phyloP scores from a whole-genome alignment of 495 filamentous ascomycete genomes.

The Hypoxylon fuscum region DNA sequence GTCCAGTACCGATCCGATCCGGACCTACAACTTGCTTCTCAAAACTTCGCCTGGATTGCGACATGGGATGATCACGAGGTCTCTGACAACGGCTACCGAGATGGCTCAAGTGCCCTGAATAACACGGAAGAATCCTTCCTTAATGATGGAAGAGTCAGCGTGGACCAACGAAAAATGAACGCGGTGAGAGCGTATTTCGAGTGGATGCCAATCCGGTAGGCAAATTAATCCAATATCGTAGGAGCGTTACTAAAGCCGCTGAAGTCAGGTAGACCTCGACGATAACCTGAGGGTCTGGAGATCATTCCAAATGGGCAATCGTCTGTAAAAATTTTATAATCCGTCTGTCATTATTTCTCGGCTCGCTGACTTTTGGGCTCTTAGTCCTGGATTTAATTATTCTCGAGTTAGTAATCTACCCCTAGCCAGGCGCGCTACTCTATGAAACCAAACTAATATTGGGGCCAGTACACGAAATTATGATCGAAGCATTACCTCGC shows the following conservation, averaged over 20 bases:
- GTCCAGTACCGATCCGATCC: slow-evolving; percentile 65
- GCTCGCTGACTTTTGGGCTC: slow-evolving; percentile 4
- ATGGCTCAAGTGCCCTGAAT: slow-evolving; percentile 62
- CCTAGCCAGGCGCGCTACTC: no score
- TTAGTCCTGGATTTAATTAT: slow-evolving; percentile 69
- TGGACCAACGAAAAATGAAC: slow-evolving; percentile 74
- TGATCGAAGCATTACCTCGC: slow-evolving; percentile 64
- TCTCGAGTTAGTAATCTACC: no score
- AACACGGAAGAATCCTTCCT: slow-evolving; percentile 71
- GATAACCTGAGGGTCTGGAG: slow-evolving; percentile 77
- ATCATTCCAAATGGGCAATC: slow-evolving; percentile 68
- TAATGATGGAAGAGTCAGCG: slow-evolving; percentile 64
- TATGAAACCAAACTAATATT: no score
- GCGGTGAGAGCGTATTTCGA: slow-evolving; percentile 77
- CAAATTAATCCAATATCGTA: neutral
- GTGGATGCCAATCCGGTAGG: slow-evolving; percentile 67
- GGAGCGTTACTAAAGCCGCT: slow-evolving; percentile 2
- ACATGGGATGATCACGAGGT: slow-evolving; percentile 78
- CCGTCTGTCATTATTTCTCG: no score
- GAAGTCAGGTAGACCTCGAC: slow-evolving; percentile 70
- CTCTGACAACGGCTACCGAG: slow-evolving; percentile 69
- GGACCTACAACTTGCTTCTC: slow-evolving; percentile 65
- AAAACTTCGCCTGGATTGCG: slow-evolving; percentile 71
- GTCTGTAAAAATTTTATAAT: slow-evolving; percentile 19
- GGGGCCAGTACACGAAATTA: slow-evolving; percentile 74